phyloP scores from a whole-genome alignment of 176 grass and related monocot genomes.

The Paspalum vaginatum region DNA sequence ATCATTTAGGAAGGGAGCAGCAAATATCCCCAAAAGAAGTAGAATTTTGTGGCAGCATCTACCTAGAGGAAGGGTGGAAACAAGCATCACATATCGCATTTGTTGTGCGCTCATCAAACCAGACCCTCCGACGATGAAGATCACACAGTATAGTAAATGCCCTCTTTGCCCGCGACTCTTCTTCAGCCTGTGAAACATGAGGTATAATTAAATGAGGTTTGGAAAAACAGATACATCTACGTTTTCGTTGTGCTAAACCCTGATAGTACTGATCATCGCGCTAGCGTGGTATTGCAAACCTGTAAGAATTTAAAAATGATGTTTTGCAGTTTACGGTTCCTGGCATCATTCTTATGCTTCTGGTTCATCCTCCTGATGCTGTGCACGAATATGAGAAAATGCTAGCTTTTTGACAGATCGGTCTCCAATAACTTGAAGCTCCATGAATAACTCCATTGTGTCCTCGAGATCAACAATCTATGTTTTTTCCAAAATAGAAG shows the following conservation, averaged over 20 bases:
- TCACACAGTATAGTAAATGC: constrained; percentile 88
- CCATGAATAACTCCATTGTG: constrained; percentile 88
- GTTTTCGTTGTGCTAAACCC: not conserved
- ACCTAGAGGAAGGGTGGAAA: constrained; percentile 91
- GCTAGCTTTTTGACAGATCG: constrained; percentile 80
- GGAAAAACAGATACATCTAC: not conserved
- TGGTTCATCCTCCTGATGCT: constrained; percentile 93
- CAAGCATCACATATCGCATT: constrained; percentile 93
- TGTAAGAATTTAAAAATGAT: constrained; percentile 72
- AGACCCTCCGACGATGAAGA: constrained; percentile 85
- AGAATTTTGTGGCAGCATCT: constrained; percentile 14
- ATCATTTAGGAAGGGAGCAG: constrained; percentile 29
- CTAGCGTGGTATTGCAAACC: constrained; percentile 43
- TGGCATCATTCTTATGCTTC: constrained; percentile 83
- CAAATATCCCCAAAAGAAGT: not conserved
- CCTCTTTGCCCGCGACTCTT: constrained; percentile 87
- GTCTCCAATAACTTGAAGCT: constrained; percentile 91
- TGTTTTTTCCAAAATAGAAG: not conserved
- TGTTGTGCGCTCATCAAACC: constrained; percentile 93
- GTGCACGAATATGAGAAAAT: constrained; percentile 89
- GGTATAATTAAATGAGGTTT: not conserved
- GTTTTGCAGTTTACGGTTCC: constrained; percentile 85
- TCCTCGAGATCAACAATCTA: constrained; percentile 84
- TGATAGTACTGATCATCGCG: not conserved
- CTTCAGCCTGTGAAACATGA: constrained; percentile 62